Percentiles rank a stretch among this genome's conserved stretches.
phyloP scores from a whole-genome alignment of 306 rosid genomes.

The cucumber (Cucumis sativus) region DNA sequence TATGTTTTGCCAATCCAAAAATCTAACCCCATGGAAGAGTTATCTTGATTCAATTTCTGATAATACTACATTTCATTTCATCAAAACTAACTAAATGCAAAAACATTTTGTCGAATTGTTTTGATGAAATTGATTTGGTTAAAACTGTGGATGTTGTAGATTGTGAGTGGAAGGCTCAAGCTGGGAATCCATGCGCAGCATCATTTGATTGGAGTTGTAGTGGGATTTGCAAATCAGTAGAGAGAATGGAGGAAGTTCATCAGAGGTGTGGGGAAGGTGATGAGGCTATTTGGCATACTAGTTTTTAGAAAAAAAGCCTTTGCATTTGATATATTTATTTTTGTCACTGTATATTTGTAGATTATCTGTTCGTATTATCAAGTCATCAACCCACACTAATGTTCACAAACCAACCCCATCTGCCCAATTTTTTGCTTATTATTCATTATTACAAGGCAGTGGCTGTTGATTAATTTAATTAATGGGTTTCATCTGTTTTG shows the following conservation, averaged over 20 bases:
- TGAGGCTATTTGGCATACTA: constrained; percentile 48
- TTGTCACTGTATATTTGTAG: background rate
- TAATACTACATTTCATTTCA: background rate
- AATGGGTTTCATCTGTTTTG: background rate
- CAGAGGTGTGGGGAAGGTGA: constrained; percentile 50
- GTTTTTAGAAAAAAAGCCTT: constrained; percentile 20
- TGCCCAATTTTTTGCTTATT: constrained; percentile 30
- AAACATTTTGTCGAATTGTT: background rate
- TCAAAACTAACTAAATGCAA: background rate
- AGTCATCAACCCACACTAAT: background rate
- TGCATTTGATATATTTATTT: background rate
- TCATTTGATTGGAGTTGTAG: constrained; percentile 62
- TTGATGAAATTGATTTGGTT: background rate
- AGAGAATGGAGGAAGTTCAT: constrained; percentile 53
- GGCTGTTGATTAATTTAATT: constrained; percentile 23
- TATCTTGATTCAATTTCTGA: background rate
- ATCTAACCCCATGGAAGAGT: background rate
- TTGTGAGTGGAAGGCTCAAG: constrained; percentile 56
- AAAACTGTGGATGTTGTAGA: constrained; percentile 14
- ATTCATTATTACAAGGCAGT: constrained; percentile 18
- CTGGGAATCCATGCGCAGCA: constrained; percentile 47
- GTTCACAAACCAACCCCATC: constrained; percentile 8
- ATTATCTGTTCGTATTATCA: background rate
- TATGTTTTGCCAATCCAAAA: background rate
- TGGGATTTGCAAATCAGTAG: constrained; percentile 55